Evolutionary conservation across 2,329 filamentous ascomycete species (phyloP), one percentile per base, ranked within the genome.

Genomic region (Aspergillus sp.): DNA sequence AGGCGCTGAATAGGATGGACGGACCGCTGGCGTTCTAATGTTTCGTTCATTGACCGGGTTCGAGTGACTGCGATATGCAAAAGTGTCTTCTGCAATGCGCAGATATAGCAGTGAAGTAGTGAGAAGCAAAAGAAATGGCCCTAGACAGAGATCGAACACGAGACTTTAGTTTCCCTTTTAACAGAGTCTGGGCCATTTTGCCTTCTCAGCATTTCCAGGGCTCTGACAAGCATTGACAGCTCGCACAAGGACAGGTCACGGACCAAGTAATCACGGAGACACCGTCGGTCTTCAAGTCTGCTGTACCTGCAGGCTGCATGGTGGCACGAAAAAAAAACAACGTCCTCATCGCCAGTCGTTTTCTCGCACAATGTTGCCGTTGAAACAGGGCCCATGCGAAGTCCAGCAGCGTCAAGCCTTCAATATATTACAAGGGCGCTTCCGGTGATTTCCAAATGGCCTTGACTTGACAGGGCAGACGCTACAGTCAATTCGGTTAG

Each of bases 121-220:
- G 54, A 40, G 49, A 52, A 39, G 11, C 14, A 60, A 56, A 54
- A 57, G 44, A 54, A 60, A 55, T 39, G 64, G 61, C 59, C 62
- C 63, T 62, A 65, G 60, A 60, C 62, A 60, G 57, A 47, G 48
- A 59, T 59, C 57, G 57, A 55, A 51, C 50, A 40, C n/a, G n/a
- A 24, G 19, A 46, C 23, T 11, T 15, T 7, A 11, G 2, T 31
- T 11, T 8, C 27, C 9, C 27, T 31, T 31, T 31, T 24, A 24
- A 7, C 23, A 24, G 23, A 24, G 23, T 24, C 23, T 31, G 3
- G 27, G 27, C 9, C 27, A 11, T 11, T 7, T 24, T 31, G 27
- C 27, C 27, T 31, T 31, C 27, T 31, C 27, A 31, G 27, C 27
- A 31, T 31, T 31, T 27, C 24, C 24, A 27, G 7, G 24, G 24